Conservation (phyloP, 169 alveolate species). For the Plasmodium vinckei region DNA sequence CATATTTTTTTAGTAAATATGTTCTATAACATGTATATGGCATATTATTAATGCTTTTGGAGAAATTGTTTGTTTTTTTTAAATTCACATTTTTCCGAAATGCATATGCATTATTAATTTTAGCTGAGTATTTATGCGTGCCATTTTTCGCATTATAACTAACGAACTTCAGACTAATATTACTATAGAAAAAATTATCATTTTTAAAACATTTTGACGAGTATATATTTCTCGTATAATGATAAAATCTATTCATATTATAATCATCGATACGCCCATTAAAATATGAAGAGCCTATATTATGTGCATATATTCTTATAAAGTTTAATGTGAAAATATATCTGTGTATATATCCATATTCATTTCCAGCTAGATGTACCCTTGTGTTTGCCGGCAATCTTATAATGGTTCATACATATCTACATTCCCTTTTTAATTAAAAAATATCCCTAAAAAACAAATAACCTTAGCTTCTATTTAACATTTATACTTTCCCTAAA, state of each 20-base stretch:
- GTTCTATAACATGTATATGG: background rate
- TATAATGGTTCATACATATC: too few species aligned
- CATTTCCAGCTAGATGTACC: too few species aligned
- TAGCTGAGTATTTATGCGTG: background rate
- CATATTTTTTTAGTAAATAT: slow-evolving; percentile 4
- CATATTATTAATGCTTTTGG: background rate
- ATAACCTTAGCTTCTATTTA: too few species aligned
- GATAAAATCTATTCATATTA: slow-evolving; percentile 11
- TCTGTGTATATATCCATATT: too few species aligned
- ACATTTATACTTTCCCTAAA: too few species aligned
- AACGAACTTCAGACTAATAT: slow-evolving; percentile 6
- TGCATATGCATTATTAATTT: background rate
- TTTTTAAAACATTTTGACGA: slow-evolving; percentile 15
- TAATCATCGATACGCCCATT: slow-evolving; percentile 2
- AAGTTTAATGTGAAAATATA: too few species aligned
- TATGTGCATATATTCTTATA: background rate
- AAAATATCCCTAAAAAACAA: too few species aligned
- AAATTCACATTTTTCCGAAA: background rate
- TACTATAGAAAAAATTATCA: slow-evolving; percentile 7
- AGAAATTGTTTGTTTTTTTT: slow-evolving; percentile 10
- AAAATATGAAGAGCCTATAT: too few species aligned
- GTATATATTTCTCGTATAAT: slow-evolving; percentile 13
- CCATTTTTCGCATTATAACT: slow-evolving; percentile 4
- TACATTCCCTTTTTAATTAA: too few species aligned
- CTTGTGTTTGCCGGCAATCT: too few species aligned